Evolutionary conservation across 2,329 filamentous ascomycete genomes (phyloP).

Genomic region (Didymosphaeria variabile): DNA sequence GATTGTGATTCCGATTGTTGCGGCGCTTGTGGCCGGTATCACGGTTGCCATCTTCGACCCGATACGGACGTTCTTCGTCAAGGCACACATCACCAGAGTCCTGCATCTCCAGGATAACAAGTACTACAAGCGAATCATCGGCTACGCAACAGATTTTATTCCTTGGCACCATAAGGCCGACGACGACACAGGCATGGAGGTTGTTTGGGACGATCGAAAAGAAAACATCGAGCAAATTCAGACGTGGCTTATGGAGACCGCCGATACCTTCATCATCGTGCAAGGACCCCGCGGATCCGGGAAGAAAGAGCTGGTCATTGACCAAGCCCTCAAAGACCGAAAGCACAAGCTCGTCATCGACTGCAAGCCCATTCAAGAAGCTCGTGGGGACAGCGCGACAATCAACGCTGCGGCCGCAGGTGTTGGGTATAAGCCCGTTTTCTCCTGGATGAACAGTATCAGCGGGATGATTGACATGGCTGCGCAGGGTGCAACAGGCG

Average conservation of each 20-base stretch:
- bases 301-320: conserved; percentile 85
- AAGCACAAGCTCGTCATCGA: conserved; percentile 86
- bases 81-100: conserved; percentile 81
- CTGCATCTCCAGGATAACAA: conserved; percentile 77
- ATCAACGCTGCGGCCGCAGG: conserved; percentile 82
- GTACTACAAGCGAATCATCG: conserved; percentile 82
- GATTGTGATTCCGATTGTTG: conserved; percentile 83
- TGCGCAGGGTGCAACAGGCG: conserved; percentile 90
- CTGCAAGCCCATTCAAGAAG: conserved; percentile 92
- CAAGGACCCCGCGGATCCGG: conserved; percentile 92
- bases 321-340: conserved; percentile 80
- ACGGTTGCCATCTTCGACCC: conserved; percentile 94
- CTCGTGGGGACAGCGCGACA: conserved; percentile 84
- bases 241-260: conserved; percentile 86
- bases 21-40: conserved; percentile 80
- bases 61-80: conserved; percentile 92
- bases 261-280: conserved; percentile 91
- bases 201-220: conserved; percentile 88
- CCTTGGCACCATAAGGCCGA: conserved; percentile 65
- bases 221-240: conserved; percentile 82
- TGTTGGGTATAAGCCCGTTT: conserved; percentile 91
- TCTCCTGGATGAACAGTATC: conserved; percentile 95
- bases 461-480: conserved; percentile 92
- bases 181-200: conserved; percentile 75
- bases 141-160: conserved; percentile 73